phyloP scores from a whole-genome alignment of 2,329 filamentous ascomycete genomes.

The Sordariomycetes sp. region DNA sequence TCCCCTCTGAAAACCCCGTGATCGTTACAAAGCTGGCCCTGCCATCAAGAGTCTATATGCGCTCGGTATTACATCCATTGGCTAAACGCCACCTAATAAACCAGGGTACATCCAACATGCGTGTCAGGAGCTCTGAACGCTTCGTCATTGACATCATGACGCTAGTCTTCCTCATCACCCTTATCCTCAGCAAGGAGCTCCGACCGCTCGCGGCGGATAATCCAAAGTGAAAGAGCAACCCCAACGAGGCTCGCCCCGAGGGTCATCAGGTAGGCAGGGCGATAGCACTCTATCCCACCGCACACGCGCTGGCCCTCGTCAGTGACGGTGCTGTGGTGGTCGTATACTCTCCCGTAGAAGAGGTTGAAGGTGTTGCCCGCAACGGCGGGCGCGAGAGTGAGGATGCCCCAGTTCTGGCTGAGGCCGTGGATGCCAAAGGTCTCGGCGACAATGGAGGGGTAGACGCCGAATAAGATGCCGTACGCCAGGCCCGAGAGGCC shows the following conservation, averaged over 20 bases:
- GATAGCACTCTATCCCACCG: slow-evolving; percentile 69
- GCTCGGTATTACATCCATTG: background rate
- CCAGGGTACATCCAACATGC: background rate
- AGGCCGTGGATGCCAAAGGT: slow-evolving; percentile 84
- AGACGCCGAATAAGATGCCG: slow-evolving; percentile 88
- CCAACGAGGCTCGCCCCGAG: slow-evolving; percentile 61
- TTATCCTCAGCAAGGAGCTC: slow-evolving; percentile 25
- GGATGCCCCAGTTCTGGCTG: slow-evolving; percentile 91
- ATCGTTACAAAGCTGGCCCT: background rate
- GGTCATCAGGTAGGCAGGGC: slow-evolving; percentile 69
- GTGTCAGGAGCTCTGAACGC: background rate
- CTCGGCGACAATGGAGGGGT: slow-evolving; percentile 80
- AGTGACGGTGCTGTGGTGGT: slow-evolving; percentile 62
- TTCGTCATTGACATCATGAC: background rate
- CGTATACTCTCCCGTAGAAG: slow-evolving; percentile 77
- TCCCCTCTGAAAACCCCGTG: background rate
- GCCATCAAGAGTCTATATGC: background rate
- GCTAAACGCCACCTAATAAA: background rate
- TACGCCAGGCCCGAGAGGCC: slow-evolving; percentile 80
- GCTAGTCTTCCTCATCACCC: slow-evolving; percentile 24
- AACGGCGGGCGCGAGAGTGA: slow-evolving; percentile 81
- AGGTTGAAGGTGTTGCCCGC: slow-evolving; percentile 90
- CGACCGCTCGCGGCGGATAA: slow-evolving; percentile 43
- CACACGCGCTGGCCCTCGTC: slow-evolving; percentile 64
- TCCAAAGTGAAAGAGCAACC: slow-evolving; percentile 57